Evolutionary conservation across 2,329 filamentous ascomycete genomes (phyloP).

Genomic region (Sporothrix pseudoabietina): DNA sequence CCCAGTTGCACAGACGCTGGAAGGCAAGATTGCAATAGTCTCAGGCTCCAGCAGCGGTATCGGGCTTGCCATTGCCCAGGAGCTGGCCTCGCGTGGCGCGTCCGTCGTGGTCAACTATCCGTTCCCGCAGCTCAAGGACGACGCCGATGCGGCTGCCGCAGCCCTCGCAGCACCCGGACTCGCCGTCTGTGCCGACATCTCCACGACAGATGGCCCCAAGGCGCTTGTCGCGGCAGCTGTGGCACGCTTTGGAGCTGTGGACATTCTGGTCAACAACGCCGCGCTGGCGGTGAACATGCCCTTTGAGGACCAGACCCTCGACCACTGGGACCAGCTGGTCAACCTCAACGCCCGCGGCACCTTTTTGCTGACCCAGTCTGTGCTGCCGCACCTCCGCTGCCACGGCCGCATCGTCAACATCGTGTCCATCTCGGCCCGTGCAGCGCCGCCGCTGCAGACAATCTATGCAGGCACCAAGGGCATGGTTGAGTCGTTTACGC

Average conservation of each 20-base stretch:
- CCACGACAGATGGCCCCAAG: slow-evolving; percentile 43
- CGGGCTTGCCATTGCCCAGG: slow-evolving; percentile 49
- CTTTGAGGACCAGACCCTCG: slow-evolving; percentile 48
- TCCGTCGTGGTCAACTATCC: slow-evolving; percentile 55
- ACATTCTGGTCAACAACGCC: slow-evolving; percentile 37
- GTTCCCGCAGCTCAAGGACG: slow-evolving; percentile 37
- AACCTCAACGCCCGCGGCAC: slow-evolving; percentile 59
- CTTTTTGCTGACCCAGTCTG: slow-evolving; percentile 56
- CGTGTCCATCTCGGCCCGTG: slow-evolving; percentile 54
- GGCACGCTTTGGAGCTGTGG: slow-evolving; percentile 22
- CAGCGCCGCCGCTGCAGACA: slow-evolving; percentile 28
- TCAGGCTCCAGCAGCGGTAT: slow-evolving; percentile 50
- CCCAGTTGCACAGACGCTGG: slow-evolving; percentile 29
- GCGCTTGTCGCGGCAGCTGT: slow-evolving; percentile 44
- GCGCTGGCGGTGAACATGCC: slow-evolving; percentile 40
- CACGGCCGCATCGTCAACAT: slow-evolving; percentile 59
- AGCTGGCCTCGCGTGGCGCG: slow-evolving; percentile 50
- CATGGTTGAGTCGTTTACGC: slow-evolving; percentile 61
- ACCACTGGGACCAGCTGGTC: slow-evolving; percentile 58
- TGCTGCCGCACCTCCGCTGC: slow-evolving; percentile 53
- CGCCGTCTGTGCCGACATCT: slow-evolving; percentile 49
- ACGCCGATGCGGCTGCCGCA: slow-evolving; percentile 40
- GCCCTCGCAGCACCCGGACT: slow-evolving; percentile 41
- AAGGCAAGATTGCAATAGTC: slow-evolving; percentile 55
- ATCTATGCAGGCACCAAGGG: slow-evolving; percentile 42